A percentile compares a stretch with the other conserved stretches of the same genome.
phyloP scores from a whole-genome alignment of 1,139 yeast genomes.

The Scheffersomyces parashehatae region DNA sequence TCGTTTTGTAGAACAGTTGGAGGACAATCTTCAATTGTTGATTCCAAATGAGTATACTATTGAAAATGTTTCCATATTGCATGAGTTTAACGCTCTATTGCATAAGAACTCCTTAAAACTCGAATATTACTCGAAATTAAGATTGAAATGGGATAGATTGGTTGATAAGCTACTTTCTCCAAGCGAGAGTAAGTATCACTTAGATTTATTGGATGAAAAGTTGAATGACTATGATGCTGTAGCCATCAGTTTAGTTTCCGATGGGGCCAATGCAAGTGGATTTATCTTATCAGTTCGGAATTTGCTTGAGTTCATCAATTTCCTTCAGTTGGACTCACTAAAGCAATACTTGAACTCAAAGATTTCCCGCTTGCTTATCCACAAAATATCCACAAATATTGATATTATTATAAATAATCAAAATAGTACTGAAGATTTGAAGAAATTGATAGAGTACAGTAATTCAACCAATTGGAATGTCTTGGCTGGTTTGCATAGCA shows the following conservation, averaged over 20 bases:
- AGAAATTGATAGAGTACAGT: conserved; percentile 23
- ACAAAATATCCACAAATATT: conserved; percentile 32
- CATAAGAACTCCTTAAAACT: conserved; percentile 15
- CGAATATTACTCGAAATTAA: conserved; percentile 7
- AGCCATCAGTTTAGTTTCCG: background rate
- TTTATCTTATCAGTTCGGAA: conserved; percentile 24
- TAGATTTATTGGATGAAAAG: conserved; percentile 4
- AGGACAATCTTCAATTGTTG: conserved; percentile 18
- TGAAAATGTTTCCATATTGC: conserved; percentile 15
- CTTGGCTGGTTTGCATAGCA: conserved; percentile 19
- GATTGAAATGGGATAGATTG: conserved; percentile 9
- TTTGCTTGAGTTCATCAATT: conserved; percentile 33
- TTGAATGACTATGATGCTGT: conserved; percentile 7
- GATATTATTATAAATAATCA: conserved; percentile 22
- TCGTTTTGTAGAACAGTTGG: conserved; percentile 15
- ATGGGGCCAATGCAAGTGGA: background rate
- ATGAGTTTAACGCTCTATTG: conserved; percentile 14
- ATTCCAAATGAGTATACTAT: conserved; percentile 27
- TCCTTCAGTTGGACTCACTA: conserved; percentile 21
- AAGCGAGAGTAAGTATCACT: conserved; percentile 1
- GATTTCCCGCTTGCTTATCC: conserved; percentile 31
- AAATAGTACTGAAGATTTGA: conserved; percentile 17
- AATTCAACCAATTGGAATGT: conserved; percentile 32
- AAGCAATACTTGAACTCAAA: conserved; percentile 30
- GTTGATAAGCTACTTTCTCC: conserved; percentile 8